phyloP scores from a whole-genome alignment of 2,329 filamentous ascomycete species.

The Alternaria brassicicola region DNA sequence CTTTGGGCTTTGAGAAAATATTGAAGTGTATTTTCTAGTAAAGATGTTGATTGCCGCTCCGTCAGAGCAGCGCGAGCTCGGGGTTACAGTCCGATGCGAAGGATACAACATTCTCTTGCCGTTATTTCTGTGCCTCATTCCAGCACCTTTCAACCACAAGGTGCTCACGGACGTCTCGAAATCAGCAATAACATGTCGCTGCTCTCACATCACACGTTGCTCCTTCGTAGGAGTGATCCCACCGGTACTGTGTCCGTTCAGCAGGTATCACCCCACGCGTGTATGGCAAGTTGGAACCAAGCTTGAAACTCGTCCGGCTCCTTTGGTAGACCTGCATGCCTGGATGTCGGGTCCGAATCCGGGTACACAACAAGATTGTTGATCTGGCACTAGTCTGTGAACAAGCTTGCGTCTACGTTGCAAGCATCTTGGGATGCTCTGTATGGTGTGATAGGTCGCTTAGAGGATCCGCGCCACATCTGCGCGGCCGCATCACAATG shows the following conservation, averaged over 20 bases:
- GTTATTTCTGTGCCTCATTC: constrained; percentile 3
- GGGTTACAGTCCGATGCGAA: neutral
- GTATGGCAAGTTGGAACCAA: neutral
- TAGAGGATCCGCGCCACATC: neutral
- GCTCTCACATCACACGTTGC: neutral
- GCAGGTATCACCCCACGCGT: neutral
- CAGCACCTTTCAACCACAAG: neutral
- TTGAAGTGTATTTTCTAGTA: neutral
- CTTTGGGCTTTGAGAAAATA: neutral
- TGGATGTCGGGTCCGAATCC: neutral
- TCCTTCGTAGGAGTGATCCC: neutral
- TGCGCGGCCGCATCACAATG: neutral
- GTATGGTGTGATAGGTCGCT: neutral
- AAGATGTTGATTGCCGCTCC: too few species aligned
- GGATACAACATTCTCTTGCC: neutral
- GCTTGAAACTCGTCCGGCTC: too few species aligned
- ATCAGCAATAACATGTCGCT: too few species aligned
- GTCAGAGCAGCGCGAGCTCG: neutral
- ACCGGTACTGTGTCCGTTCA: neutral
- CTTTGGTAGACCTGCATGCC: neutral
- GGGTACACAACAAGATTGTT: neutral
- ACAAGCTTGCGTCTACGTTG: neutral
- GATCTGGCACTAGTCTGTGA: neutral
- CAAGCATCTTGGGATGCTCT: neutral
- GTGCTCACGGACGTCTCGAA: neutral